Percentiles rank a stretch among this genome's conserved stretches.
Conservation (phyloP, 2,329 filamentous ascomycete genomes). For the Hypoxylon sp. region DNA sequence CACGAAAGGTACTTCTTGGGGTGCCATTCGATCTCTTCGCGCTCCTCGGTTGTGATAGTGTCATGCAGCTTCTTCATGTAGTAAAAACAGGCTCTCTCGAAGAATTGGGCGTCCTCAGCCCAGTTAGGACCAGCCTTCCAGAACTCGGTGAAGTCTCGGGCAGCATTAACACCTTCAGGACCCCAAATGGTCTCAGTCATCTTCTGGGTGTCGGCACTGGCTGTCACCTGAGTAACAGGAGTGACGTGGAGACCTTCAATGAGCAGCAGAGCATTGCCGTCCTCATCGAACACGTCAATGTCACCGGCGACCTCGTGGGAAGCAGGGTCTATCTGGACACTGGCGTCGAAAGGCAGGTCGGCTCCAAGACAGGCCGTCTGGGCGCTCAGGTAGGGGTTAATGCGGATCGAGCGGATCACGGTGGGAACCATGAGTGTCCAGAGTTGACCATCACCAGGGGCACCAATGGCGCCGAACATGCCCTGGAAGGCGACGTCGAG, state of each 20-base stretch:
- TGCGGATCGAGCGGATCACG: slow-evolving; percentile 20
- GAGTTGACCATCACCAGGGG: slow-evolving; percentile 26
- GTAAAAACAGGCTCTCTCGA: slow-evolving; percentile 22
- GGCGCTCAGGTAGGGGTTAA: slow-evolving; percentile 38
- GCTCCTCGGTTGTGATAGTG: slow-evolving; percentile 17
- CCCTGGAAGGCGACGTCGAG: slow-evolving; percentile 44
- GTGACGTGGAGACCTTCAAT: slow-evolving; percentile 26
- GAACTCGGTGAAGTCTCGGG: slow-evolving; percentile 21
- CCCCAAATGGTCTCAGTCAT: slow-evolving; percentile 22
- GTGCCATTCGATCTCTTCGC: slow-evolving; percentile 20
- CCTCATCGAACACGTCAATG: slow-evolving; percentile 20
- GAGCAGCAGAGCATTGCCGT: slow-evolving; percentile 18
- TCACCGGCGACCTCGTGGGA: slow-evolving; percentile 25
- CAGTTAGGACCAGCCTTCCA: slow-evolving; percentile 21
- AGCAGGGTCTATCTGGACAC: slow-evolving; percentile 20
- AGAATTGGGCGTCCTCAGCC: slow-evolving; percentile 15
- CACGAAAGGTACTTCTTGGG: slow-evolving; percentile 24
- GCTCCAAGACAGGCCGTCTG: neutral
- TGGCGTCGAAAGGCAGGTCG: slow-evolving; percentile 13
- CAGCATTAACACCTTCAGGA: slow-evolving; percentile 11
- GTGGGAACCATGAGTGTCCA: slow-evolving; percentile 37
- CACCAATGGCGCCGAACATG: slow-evolving; percentile 11
- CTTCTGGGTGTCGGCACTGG: slow-evolving; percentile 21
- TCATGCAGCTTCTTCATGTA: slow-evolving; percentile 24
- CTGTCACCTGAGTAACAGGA: slow-evolving; percentile 23